These are phyloP conservation scores for Irpex lacteus DNA, from an alignment of 1,284 basidiomycete species.

Conservation along the genomic window DNA sequence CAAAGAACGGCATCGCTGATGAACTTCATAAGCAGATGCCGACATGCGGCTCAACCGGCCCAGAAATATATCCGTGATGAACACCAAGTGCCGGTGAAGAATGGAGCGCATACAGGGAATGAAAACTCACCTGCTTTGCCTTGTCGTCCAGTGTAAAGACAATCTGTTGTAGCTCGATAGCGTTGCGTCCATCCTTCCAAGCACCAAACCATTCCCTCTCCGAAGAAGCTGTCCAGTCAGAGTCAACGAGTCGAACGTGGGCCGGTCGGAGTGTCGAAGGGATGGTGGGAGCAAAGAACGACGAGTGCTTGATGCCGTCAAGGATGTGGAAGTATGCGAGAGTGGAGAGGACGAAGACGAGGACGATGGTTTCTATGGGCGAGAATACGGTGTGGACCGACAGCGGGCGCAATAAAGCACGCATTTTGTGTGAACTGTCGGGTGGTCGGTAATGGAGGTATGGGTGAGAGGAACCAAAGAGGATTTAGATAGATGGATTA, in stretches of 20 bases:
- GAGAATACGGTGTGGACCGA: conserved; percentile 63
- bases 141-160: conserved; percentile 50
- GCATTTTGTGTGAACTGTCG: conserved; percentile 34
- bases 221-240: conserved; percentile 54
- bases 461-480: background rate
- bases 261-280: conserved; percentile 48
- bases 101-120: background rate
- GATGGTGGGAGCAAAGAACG: conserved; percentile 58
- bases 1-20: background rate
- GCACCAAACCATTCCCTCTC: conserved; percentile 48
- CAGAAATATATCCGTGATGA: background rate
- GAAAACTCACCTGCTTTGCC: conserved; percentile 31
- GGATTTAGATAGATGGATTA: conserved; percentile 3
- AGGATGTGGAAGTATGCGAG: conserved; percentile 92
- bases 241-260: conserved; percentile 48
- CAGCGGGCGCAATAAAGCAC: conserved; percentile 56
- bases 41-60: background rate
- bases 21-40: background rate
- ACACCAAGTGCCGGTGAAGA: background rate
- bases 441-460: background rate
- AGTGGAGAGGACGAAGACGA: conserved; percentile 83
- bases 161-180: conserved; percentile 65
- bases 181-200: conserved; percentile 29
- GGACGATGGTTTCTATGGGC: conserved; percentile 85
- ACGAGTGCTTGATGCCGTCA: conserved; percentile 77